Base-by-base conservation (phyloP, 2,329 filamentous ascomycete genomes). In the Chaetothyriales sp. region DNA sequence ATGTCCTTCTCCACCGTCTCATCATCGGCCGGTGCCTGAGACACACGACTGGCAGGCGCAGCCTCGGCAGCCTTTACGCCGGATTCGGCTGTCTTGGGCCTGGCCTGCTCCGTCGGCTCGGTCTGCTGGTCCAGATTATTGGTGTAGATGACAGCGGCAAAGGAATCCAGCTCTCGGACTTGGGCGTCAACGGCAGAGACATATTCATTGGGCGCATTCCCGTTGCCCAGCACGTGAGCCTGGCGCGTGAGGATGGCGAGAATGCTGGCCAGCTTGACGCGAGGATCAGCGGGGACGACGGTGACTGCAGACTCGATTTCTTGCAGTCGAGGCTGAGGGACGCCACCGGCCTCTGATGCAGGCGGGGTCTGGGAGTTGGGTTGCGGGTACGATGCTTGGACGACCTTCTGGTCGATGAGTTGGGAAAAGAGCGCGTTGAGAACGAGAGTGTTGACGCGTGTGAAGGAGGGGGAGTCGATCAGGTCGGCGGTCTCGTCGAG, bases 401-500 rank as follows among this genome's bases (percentile, higher is more conserved):
- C 82, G 50, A 95, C 78, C 67, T 92, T 92, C 62, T 80, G 77
- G 63, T 95, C 86, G 22, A 95, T 77, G 15, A 98, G 77, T 20
- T 84, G 79, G 2, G 85, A 85, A 70, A 95, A 98, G 51, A 83
- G 85, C 46, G 88, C 78, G 66, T 97, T 89, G 54, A 97, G 84
- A 51, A 95, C 77, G 53, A 86, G 81, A 1, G 85, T 87, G 45
- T 95, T 77, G 37, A 98, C 89, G 62, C 89, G 84, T 0, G 83
- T 79, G 69, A 97, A 97, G 37, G 86, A 80, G 0, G 92, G 92
- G 1, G 92, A 95, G 64, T 98, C 92, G 64, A 97, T 83, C 20
- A 98, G 78, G 65, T 98, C 92, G 43, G 90, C 86, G 1, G 92
- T 97, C 72, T 98, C 92, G 65, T 98, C 90, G 1, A 98, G 78